Evolutionary conservation across 202 grass and related monocot genomes (phyloP).

Genomic region (Schoenoplectus tabernaemontani): DNA sequence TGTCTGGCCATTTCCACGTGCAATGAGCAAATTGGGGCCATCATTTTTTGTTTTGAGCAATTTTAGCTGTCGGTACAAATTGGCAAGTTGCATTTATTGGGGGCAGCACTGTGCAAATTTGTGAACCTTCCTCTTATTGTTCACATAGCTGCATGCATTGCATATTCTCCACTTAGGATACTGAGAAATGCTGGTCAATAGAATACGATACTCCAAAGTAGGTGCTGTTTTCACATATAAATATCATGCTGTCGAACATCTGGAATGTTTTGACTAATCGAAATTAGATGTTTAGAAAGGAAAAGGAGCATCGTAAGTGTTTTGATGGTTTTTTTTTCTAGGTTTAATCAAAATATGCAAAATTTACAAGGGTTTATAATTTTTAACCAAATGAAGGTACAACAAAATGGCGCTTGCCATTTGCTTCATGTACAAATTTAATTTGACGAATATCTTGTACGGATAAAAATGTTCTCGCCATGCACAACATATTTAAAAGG

Average conservation of each 20-base stretch:
- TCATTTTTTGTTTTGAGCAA: no score
- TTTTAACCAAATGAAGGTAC: no score
- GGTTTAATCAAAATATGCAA: no score
- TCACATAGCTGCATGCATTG: not conserved
- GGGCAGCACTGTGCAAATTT: not conserved
- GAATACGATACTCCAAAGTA: not conserved
- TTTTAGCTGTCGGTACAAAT: no score
- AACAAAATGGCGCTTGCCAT: no score
- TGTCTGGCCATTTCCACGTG: no score
- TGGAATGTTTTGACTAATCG: not conserved
- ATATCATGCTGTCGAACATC: not conserved
- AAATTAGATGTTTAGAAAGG: not conserved
- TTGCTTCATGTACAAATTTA: no score
- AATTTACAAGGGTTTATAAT: no score
- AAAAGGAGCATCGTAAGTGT: not conserved
- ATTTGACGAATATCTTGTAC: no score
- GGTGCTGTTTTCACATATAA: not conserved
- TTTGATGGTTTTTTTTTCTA: not conserved
- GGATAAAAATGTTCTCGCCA: no score
- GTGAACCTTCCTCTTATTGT: slow-evolving; percentile 10
- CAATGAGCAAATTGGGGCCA: not conserved
- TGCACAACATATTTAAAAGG: no score
- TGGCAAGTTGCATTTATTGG: not conserved
- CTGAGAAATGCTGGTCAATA: not conserved
- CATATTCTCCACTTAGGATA: not conserved